These are phyloP conservation scores for Fagopyrum tataricum DNA, from an alignment of 148 eudicot species.

Conservation along the genomic window DNA sequence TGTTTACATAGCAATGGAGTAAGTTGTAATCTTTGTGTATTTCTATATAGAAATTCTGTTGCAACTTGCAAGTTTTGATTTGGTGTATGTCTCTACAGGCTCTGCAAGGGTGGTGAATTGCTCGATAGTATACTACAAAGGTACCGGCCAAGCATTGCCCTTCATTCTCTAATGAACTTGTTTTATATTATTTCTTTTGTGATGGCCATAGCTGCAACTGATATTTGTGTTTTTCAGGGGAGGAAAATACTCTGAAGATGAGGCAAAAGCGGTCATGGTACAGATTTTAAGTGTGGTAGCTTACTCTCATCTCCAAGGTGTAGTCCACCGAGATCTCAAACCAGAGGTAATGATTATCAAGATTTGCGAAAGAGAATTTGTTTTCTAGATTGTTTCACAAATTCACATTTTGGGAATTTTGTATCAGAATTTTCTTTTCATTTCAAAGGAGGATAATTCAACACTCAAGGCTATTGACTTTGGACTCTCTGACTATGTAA, in stretches of 20 bases:
- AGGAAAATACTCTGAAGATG: conserved; percentile 93
- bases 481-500: conserved; percentile 94
- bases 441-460: conserved; percentile 70
- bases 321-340: conserved; percentile 94
- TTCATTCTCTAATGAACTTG: neutral
- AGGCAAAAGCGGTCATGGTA: conserved; percentile 79
- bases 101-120: conserved; percentile 93
- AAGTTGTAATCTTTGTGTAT: conserved; percentile 25
- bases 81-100: conserved; percentile 29
- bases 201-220: conserved; percentile 2
- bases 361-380: neutral
- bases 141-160: conserved; percentile 23
- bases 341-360: conserved; percentile 62
- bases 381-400: neutral
- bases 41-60: neutral
- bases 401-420: conserved; percentile 8
- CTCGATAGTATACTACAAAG: conserved; percentile 79
- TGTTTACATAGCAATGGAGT: conserved; percentile 92
- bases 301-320: conserved; percentile 96
- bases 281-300: conserved; percentile 83
- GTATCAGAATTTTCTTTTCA: conserved; percentile 82
- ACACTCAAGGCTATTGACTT: conserved; percentile 91
- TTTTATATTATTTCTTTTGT: no score
- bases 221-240: conserved; percentile 44
- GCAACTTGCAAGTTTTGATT: neutral